These are phyloP conservation scores for Dispira parvispora DNA, from an alignment of 192 early-diverging fungal species.

Conservation along the genomic window DNA sequence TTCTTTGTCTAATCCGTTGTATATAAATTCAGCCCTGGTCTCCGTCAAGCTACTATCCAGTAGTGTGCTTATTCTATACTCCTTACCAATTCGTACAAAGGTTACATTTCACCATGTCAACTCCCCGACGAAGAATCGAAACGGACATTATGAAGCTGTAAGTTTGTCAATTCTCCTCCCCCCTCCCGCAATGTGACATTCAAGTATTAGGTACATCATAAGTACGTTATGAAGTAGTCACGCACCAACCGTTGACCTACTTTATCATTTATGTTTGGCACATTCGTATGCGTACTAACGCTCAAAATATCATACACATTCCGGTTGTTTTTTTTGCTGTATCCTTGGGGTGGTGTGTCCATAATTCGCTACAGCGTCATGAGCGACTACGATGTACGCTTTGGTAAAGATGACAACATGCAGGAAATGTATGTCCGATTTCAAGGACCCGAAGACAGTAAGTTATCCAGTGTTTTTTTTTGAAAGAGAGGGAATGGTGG, in stretches of 20 bases:
- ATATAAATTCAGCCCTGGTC: no score
- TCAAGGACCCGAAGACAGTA: conserved; percentile 87
- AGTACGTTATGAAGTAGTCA: no score
- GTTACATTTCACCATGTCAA: conserved; percentile 41
- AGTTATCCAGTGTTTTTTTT: conserved; percentile 14
- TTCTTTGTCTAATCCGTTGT: no score
- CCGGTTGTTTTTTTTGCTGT: conserved; percentile 6
- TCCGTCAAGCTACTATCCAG: no score
- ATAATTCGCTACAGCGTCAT: conserved; percentile 55
- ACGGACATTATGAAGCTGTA: conserved; percentile 99
- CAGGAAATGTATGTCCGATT: conserved; percentile 96
- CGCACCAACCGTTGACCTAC: no score
- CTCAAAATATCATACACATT: no score
- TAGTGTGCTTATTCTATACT: no score
- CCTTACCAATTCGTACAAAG: no score
- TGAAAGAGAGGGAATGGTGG: no score
- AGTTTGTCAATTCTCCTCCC: conserved; percentile 16
- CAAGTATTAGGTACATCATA: not conserved
- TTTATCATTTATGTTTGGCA: no score
- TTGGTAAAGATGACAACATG: conserved; percentile 94
- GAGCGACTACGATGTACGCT: conserved; percentile 97
- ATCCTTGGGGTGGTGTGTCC: conserved; percentile 3
- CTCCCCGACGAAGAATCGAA: conserved; percentile 85
- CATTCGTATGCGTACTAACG: no score
- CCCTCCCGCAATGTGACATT: not conserved